Evolutionary conservation across 305 asterid genomes (phyloP).

Genomic region (Solanum hybrid): DNA sequence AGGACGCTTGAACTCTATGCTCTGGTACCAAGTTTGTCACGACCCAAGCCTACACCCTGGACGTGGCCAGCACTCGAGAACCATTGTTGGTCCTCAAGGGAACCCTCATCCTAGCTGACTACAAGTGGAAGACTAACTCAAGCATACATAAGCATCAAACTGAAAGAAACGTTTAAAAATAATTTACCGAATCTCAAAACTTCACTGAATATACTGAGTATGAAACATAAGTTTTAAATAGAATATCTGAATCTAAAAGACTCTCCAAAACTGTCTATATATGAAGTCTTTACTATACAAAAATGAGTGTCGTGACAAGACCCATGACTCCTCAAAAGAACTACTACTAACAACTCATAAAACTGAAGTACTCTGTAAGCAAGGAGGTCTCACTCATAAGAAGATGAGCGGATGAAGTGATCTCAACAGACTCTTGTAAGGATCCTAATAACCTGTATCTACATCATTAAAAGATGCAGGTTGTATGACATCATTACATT

Average conservation of each 20-base stretch:
- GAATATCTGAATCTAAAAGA: no score
- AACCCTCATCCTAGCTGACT: background rate
- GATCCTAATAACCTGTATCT: background rate
- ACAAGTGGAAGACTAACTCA: background rate
- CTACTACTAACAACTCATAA: background rate
- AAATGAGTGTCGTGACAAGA: background rate
- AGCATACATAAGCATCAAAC: background rate
- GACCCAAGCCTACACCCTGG: background rate
- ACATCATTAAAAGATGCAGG: background rate
- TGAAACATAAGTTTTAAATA: background rate
- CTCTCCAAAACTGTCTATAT: background rate
- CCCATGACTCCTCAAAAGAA: background rate
- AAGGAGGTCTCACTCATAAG: background rate
- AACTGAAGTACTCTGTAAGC: background rate
- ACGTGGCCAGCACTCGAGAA: background rate
- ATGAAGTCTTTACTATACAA: background rate
- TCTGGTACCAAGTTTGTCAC: background rate
- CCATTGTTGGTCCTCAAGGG: background rate
- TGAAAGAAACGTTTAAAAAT: no score
- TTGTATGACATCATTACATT: background rate
- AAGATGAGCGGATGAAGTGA: fast-evolving
- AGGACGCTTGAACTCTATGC: background rate
- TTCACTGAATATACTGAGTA: background rate
- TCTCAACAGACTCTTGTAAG: background rate
- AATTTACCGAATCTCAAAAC: background rate